Conservation (phyloP, 2,329 filamentous ascomycete genomes). For the Neonectria sp. region DNA sequence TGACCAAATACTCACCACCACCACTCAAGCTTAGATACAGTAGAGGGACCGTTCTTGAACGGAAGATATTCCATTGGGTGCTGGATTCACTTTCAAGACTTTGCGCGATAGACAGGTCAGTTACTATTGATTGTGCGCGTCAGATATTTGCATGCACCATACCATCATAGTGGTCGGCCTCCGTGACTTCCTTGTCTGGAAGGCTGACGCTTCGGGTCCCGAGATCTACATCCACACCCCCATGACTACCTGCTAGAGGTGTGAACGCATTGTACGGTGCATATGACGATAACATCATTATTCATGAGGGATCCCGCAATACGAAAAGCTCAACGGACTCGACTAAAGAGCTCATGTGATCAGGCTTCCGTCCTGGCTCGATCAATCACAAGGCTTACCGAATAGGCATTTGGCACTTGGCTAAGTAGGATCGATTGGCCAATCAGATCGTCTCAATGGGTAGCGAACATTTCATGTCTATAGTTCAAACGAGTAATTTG, state of each 20-base stretch:
- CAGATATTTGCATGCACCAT: background rate
- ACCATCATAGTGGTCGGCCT: background rate
- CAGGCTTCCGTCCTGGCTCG: background rate
- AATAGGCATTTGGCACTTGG: background rate
- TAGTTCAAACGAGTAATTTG: constrained; percentile 52
- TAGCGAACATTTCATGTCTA: constrained; percentile 51
- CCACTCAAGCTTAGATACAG: background rate
- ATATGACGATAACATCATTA: too few relatives aligned
- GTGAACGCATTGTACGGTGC: background rate
- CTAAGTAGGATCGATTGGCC: background rate
- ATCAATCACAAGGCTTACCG: background rate
- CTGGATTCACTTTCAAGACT: background rate
- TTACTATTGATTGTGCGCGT: background rate
- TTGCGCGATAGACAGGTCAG: background rate
- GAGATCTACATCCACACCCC: background rate
- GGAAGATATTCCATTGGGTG: background rate
- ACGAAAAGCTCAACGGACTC: background rate
- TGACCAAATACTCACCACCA: constrained; percentile 14
- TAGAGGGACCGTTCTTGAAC: background rate
- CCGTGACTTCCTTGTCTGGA: background rate
- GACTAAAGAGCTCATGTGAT: too few relatives aligned
- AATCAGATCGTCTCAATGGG: constrained; percentile 17
- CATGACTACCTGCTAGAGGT: background rate
- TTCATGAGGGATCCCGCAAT: background rate
- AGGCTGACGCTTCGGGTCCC: background rate